Base-by-base conservation (phyloP, 163 green algal genomes). In the Chlamydomonas reinhardtii region DNA sequence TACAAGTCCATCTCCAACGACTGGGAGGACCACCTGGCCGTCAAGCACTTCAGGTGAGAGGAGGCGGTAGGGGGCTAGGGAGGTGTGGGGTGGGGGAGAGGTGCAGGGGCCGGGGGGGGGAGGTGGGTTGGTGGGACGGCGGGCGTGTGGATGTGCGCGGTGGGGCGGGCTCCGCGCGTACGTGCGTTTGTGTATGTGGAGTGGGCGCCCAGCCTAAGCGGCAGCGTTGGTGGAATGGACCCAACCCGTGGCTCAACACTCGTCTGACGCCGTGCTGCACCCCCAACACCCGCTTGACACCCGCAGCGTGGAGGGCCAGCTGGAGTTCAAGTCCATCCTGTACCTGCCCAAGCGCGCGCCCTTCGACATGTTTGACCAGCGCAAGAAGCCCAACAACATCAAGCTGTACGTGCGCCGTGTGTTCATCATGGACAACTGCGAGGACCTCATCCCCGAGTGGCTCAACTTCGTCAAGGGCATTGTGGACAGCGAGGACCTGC, bases 401-500 rank as follows among this genome's bases (percentile, higher is more conserved):
- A 99, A 99, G 95, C 87, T 99, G 74, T 99, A 99, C 85, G 98
- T 99, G 84, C 94, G 98, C 83, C 95, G 98, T 39, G 98, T 99
- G 87, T 99, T 99, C 93, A 99, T 99, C 96, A 99, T 99, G 97
- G 98, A 99, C 95, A 99, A 99, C 96, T 99, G 98, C 92, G 98
- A 99, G 89, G 98, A 99, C 85, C 94, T 99, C 74, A 99, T 99
- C 86, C 98, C 98, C 34, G 98, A 99, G 94, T 99, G 96, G 93
- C 94, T 99, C 48, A 91, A 86, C 91, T 99, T 99, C 74, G 93
- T 99, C 66, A 99, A 99, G 95, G 98, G 98, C 74, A 96, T 99
- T 76, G 98, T 99, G 5, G 98, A 99, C 95, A 96, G 85, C 56
- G 98, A 99, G 95, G 98, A 99, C 91, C 94, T 99, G 86, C 98